These are phyloP conservation scores for Phytophthora hibernalis DNA, from an alignment of 352 stramenopile species.

Conservation along the genomic window DNA sequence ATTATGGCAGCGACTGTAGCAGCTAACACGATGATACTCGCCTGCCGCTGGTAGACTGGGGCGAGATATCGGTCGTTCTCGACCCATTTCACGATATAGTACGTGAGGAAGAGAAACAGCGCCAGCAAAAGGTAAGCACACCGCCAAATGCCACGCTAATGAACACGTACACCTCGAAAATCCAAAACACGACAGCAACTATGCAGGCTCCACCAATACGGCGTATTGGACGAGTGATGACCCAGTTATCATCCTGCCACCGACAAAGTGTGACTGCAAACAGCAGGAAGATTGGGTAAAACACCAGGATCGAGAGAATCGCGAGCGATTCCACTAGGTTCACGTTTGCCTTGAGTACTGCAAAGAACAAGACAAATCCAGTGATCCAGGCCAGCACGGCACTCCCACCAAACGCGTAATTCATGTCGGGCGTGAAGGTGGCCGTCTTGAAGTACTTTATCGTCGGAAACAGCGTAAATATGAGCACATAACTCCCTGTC, in stretches of 20 bases:
- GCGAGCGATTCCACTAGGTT: slow-evolving; percentile 79
- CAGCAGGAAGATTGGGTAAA: slow-evolving; percentile 85
- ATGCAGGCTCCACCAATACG: slow-evolving; percentile 31
- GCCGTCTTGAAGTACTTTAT: slow-evolving; percentile 86
- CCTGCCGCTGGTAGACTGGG: slow-evolving; percentile 61
- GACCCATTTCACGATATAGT: slow-evolving; percentile 86
- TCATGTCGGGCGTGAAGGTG: slow-evolving; percentile 65
- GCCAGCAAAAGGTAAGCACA: slow-evolving; percentile 63
- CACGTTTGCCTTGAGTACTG: slow-evolving; percentile 59
- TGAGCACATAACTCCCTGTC: slow-evolving; percentile 61
- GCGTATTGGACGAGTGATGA: slow-evolving; percentile 55
- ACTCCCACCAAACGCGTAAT: slow-evolving; percentile 52
- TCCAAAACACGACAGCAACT: slow-evolving; percentile 60
- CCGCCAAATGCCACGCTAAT: slow-evolving; percentile 58
- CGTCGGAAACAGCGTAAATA: slow-evolving; percentile 77
- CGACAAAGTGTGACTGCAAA: slow-evolving; percentile 76
- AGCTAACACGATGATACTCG: slow-evolving; percentile 47
- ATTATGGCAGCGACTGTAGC: slow-evolving; percentile 51
- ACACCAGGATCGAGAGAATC: slow-evolving; percentile 76
- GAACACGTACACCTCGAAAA: slow-evolving; percentile 85
- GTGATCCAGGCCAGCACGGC: slow-evolving; percentile 74
- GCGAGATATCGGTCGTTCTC: slow-evolving; percentile 87
- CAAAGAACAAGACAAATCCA: slow-evolving; percentile 77
- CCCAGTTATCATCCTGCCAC: slow-evolving; percentile 82
- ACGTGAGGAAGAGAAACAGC: slow-evolving; percentile 77